Base-by-base conservation (phyloP, 2,329 filamentous ascomycete genomes). In the Xylariaceae sp. region DNA sequence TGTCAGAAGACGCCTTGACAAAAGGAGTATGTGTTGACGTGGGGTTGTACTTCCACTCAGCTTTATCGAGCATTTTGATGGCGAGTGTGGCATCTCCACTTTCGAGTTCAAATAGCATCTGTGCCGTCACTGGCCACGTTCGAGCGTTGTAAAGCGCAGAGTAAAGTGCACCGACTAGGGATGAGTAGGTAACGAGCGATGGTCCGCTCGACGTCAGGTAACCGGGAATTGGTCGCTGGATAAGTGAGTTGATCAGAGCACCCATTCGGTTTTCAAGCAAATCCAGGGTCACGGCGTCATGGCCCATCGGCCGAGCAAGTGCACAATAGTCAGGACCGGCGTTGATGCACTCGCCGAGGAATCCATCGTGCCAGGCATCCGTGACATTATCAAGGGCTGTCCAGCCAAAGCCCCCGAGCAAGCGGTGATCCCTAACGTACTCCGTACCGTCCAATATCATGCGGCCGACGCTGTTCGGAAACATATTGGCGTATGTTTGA, bases 401-500 rank as follows among this genome's bases (percentile, higher is more conserved):
- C 73, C 73, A 78, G 3, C 77, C 78, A 59, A 79, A 80, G 0
- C 78, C 78, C 10, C 75, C 78, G 1, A 79, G 70, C 5, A 74
- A 59, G 7, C 78, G 75, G 51, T 80, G 75, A 50, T 81, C 77
- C 6, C 70, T 72, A 2, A 79, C 74, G 56, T 79, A 78, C 62
- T 80, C 76, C 6, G 77, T 78, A 0, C 78, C 79, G 58, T 82
- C 79, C 0, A 82, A 69, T 10, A 82, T 76, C 51, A 82, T 65
- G 3, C 79, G 74, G 0, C 79, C 80, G 0, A 80, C 78, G 49
- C 74, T 75, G 17, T 74, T 64, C 0, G 80, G 79, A 47, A 81
- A 82, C 75, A 82, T 77, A 59, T 74, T 75, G 30, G 77, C 78
- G 56, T 79, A 82, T 0, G 77, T 80, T 67, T 82, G 79, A 0